Evolutionary conservation across 2,329 filamentous ascomycete genomes (phyloP).

Genomic region (Pyrenochaeta sp.): DNA sequence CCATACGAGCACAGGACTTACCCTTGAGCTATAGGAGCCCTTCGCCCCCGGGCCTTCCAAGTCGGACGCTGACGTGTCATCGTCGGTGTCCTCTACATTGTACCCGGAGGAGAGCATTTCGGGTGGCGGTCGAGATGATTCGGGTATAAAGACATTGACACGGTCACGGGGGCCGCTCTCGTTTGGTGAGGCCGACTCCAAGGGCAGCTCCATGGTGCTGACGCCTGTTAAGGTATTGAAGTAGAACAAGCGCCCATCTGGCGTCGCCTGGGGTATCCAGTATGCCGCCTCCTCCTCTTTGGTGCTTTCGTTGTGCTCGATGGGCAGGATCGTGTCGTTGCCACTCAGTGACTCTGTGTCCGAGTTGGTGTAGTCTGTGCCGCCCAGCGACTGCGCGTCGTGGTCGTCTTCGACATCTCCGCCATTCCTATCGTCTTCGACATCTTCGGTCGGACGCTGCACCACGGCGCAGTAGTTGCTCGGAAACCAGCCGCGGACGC

Average conservation of each 20-base stretch:
- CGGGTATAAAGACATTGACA: conserved; percentile 86
- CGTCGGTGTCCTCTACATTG: conserved; percentile 87
- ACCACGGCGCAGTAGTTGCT: conserved; percentile 98
- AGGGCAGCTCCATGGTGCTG: conserved; percentile 90
- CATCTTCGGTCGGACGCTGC: conserved; percentile 75
- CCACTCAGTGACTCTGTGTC: conserved; percentile 57
- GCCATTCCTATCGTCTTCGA: conserved; percentile 68
- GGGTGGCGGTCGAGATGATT: conserved; percentile 86
- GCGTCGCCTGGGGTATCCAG: conserved; percentile 97
- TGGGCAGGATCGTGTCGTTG: conserved; percentile 61
- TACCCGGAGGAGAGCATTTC: conserved; percentile 89
- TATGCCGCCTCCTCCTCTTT: conserved; percentile 91
- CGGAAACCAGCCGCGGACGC: conserved; percentile 96
- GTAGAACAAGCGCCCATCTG: conserved; percentile 92
- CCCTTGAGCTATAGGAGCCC: conserved; percentile 73
- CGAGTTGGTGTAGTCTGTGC: conserved; percentile 49
- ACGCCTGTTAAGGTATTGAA: conserved; percentile 98
- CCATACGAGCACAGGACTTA: conserved; percentile 54
- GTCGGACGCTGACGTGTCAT: conserved; percentile 83
- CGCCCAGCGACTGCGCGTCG: conserved; percentile 57
- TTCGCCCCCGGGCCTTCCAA: conserved; percentile 79
- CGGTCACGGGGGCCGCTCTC: conserved; percentile 89
- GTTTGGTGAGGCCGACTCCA: conserved; percentile 84
- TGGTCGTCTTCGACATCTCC: conserved; percentile 60
- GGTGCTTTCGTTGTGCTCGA: conserved; percentile 68